A percentile compares a stretch with the other conserved stretches of the same genome.
Evolutionary conservation across 2,329 filamentous ascomycete species (phyloP).

Genomic region (Epicoccum nigrum): DNA sequence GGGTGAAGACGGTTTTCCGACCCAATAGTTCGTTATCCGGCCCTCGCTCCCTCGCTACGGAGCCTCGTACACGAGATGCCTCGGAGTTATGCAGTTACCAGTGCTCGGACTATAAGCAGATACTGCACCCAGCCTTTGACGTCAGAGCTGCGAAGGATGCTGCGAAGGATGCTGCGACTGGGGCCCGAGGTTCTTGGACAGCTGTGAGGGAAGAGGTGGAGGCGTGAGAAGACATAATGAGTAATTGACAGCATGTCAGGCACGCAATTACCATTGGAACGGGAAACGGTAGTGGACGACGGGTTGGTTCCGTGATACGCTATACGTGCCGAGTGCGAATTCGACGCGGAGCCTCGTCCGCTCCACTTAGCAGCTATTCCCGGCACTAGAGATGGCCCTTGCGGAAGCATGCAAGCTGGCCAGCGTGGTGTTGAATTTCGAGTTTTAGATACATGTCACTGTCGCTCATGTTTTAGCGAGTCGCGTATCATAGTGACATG

Average conservation of each 20-base stretch:
- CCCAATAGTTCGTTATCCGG: slow-evolving; percentile 12
- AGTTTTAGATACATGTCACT: too few relatives aligned
- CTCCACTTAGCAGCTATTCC: too few relatives aligned
- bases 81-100: slow-evolving; percentile 1
- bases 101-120: background rate
- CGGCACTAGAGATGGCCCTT: background rate
- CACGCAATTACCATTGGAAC: too few relatives aligned
- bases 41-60: background rate
- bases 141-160: background rate
- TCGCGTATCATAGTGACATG: background rate
- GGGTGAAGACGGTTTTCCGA: slow-evolving; percentile 4
- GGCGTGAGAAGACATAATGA: too few relatives aligned
- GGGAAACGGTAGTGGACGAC: too few relatives aligned
- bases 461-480: background rate
- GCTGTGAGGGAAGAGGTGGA: too few relatives aligned
- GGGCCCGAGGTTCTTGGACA: too few relatives aligned
- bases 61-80: background rate
- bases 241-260: too few relatives aligned
- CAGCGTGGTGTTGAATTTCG: background rate
- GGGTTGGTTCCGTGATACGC: too few relatives aligned
- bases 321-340: too few relatives aligned
- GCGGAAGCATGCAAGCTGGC: slow-evolving; percentile 13
- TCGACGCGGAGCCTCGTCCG: too few relatives aligned
- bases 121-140: background rate
- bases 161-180: too few relatives aligned